Evolutionary conservation across 371 early-diverging fungal genomes (phyloP).

Genomic region (Apophysomyces sp.): DNA sequence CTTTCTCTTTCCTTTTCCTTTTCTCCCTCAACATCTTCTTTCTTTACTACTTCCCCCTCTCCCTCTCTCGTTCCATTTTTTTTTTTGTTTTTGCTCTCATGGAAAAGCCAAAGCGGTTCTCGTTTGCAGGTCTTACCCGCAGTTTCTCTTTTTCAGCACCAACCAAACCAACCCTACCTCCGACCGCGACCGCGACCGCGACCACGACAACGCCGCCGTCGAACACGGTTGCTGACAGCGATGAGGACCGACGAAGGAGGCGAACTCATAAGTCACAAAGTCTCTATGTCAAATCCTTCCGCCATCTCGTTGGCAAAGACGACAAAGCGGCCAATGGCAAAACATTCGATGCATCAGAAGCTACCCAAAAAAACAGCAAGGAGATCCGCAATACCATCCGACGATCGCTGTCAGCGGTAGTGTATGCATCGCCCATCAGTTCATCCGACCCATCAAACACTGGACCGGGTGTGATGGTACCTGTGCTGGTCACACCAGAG

Average conservation of each 20-base stretch:
- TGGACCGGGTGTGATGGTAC: constrained; percentile 19
- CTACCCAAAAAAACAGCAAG: constrained; percentile 25
- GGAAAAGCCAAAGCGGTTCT: constrained; percentile 30
- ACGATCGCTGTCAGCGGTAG: constrained; percentile 35
- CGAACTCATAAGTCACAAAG: constrained; percentile 38
- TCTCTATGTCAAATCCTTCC: constrained; percentile 35
- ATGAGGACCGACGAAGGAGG: constrained; percentile 11
- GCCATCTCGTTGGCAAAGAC: constrained; percentile 8
- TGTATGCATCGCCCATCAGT: constrained; percentile 38
- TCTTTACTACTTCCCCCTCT: neutral
- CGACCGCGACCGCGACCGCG: neutral
- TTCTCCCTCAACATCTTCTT: neutral
- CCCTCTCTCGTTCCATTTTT: neutral
- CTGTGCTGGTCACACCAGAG: constrained; percentile 35
- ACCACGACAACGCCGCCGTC: neutral
- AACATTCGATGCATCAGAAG: constrained; percentile 28
- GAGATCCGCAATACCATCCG: constrained; percentile 34
- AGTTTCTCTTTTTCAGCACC: constrained; percentile 13
- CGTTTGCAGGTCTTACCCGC: constrained; percentile 32
- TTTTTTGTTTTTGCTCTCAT: neutral
- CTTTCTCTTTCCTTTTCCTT: neutral
- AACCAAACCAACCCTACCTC: constrained; percentile 1
- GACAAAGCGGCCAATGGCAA: neutral
- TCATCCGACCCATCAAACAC: neutral
- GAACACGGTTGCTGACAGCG: constrained; percentile 1